Evolutionary conservation across 805 yeast genomes (phyloP), one percentile per base, ranked within the genome.

Genomic region (Kluyveromyces nonfermentans): DNA sequence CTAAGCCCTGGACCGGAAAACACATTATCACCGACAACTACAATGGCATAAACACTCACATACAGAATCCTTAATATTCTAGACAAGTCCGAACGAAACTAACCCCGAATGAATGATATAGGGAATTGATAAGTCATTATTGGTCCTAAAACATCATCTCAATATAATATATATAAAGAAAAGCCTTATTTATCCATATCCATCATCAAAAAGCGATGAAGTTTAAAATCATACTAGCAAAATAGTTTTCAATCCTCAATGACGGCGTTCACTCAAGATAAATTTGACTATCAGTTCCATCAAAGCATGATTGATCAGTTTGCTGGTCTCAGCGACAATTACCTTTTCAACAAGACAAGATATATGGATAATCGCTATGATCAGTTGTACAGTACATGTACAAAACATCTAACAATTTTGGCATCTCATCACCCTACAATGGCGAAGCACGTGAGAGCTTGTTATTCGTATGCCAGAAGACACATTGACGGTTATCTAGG

Each of bases 271-370:
- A 17, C 35, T 15, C 30, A 40, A 20, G 37, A 40, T 8, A 40
- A 8, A 32, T 40, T 19, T 17, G 31, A 38, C 16, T 33, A 38
- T 9, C 41, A 38, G 15, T 38, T 38, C 15, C 41, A 38, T 14
- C 41, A 38, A 19, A 33, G 41, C 14, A 38, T 38, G 41, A 22
- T 28, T 7, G 41, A 38, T 33, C 41, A 38, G 21, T 38, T 38
- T 22, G 34, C 18, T 9, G 30, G 41, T 19, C 30, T 38, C 15
- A 16, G 19, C 9, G 41, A 38, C 33, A 38, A 33, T 22, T 33
- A 38, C 7, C 20, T 38, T 16, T 16, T 18, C 18, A 21, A 30
- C 31, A 20, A 33, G 16, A 28, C 41, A 10, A 16, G 31, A 19
- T 38, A 38, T 22, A 14, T 38, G 22, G 34, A 28, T 20, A 33